These are phyloP conservation scores for Ogataea chonburiensis DNA, from an alignment of 805 yeast species.

Conservation along the genomic window DNA sequence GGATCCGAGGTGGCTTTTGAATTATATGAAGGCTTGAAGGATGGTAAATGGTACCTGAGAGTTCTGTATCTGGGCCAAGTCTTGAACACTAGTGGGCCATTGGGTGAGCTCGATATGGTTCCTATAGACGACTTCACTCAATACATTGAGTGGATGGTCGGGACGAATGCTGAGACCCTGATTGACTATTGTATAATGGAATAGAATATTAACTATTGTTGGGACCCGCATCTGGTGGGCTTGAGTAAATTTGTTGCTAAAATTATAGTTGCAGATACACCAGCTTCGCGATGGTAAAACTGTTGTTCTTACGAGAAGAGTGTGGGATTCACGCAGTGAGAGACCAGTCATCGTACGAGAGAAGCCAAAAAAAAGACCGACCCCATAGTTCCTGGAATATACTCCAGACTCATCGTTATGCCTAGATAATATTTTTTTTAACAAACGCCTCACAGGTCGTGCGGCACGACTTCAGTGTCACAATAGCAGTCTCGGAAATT, in stretches of 20 bases:
- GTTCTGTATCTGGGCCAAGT: conserved; percentile 37
- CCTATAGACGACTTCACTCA: conserved; percentile 15
- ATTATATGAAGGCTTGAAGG: conserved; percentile 32
- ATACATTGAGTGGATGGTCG: conserved; percentile 22
- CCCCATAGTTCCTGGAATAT: too few relatives aligned
- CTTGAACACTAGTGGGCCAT: conserved; percentile 20
- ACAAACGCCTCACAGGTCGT: too few relatives aligned
- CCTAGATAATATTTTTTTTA: too few relatives aligned
- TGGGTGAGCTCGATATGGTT: conserved; percentile 22
- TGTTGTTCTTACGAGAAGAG: too few relatives aligned
- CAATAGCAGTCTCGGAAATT: too few relatives aligned
- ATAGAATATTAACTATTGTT: too few relatives aligned
- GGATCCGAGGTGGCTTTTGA: conserved; percentile 44
- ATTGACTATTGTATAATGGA: conserved; percentile 16
- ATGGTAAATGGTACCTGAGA: conserved; percentile 32
- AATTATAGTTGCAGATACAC: conserved; percentile 49
- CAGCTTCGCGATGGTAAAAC: too few relatives aligned
- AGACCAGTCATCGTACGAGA: too few relatives aligned
- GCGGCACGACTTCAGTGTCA: too few relatives aligned
- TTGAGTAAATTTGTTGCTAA: conserved; percentile 1
- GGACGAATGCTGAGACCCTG: conserved; percentile 17
- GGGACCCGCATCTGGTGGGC: background rate
- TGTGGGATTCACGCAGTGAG: too few relatives aligned
- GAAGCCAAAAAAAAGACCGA: too few relatives aligned
- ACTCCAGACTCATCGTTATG: too few relatives aligned